Evolutionary conservation across 1,139 yeast species (phyloP).

Genomic region (Starmera stellimalicola): DNA sequence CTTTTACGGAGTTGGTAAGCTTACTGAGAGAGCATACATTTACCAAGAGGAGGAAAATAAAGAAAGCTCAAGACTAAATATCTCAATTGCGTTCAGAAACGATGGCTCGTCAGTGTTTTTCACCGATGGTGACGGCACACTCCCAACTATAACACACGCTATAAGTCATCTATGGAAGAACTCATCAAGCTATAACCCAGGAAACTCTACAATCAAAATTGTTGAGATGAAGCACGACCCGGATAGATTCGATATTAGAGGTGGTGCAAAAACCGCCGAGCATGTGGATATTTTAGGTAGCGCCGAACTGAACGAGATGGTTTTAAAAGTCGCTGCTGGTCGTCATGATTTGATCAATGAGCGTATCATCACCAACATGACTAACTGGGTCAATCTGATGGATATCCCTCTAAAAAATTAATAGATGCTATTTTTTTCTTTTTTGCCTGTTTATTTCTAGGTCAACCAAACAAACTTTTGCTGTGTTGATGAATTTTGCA

Average conservation of each 20-base stretch:
- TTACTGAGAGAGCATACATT: constrained; percentile 87
- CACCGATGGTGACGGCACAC: constrained; percentile 96
- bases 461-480: too few species aligned
- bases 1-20: constrained; percentile 91
- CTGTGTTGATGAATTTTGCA: too few species aligned
- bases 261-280: constrained; percentile 96
- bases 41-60: constrained; percentile 59
- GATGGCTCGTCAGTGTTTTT: constrained; percentile 55
- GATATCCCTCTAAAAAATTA: constrained; percentile 26
- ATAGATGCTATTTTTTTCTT: neutral
- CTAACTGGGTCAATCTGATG: constrained; percentile 33
- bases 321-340: constrained; percentile 78
- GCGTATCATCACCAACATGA: constrained; percentile 48
- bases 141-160: constrained; percentile 74
- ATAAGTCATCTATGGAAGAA: constrained; percentile 79
- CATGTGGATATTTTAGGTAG: constrained; percentile 95
- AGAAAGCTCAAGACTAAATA: constrained; percentile 40
- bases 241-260: constrained; percentile 85
- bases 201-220: constrained; percentile 55
- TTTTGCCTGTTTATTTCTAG: neutral
- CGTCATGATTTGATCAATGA: constrained; percentile 57
- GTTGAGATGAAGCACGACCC: constrained; percentile 94
- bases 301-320: constrained; percentile 80
- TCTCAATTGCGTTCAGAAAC: constrained; percentile 52
- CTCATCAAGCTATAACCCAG: constrained; percentile 71